These are phyloP conservation scores for Apostasia ramifera DNA, from an alignment of 106 monocot species.

Conservation along the genomic window DNA sequence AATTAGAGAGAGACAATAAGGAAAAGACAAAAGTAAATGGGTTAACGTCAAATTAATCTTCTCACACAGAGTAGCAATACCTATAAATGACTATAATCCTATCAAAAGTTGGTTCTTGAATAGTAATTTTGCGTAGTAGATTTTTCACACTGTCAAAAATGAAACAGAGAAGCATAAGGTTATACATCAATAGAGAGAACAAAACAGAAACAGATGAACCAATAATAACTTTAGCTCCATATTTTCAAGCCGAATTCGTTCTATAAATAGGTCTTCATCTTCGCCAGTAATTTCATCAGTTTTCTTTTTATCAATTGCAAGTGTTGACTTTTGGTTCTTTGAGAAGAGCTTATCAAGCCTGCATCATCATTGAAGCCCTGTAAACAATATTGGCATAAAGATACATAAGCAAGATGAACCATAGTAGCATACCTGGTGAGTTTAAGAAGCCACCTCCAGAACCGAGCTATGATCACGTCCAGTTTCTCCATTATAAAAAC, in stretches of 20 bases:
- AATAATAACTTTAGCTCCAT: slow-evolving; percentile 63
- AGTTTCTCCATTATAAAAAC: slow-evolving; percentile 22
- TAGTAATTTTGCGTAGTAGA: slow-evolving; percentile 58
- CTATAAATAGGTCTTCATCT: slow-evolving; percentile 59
- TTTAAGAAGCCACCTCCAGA: slow-evolving; percentile 18
- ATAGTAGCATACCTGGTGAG: slow-evolving; percentile 5
- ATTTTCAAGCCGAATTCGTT: slow-evolving; percentile 79
- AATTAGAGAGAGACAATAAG: slow-evolving; percentile 1
- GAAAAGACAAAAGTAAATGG: not conserved
- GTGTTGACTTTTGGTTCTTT: slow-evolving; percentile 27
- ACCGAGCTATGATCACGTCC: slow-evolving; percentile 21
- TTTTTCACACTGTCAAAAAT: slow-evolving; percentile 48
- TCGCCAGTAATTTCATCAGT: slow-evolving; percentile 51
- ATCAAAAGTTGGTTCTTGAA: slow-evolving; percentile 97
- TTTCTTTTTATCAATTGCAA: slow-evolving; percentile 57
- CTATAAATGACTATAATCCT: slow-evolving; percentile 94
- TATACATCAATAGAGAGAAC: not conserved
- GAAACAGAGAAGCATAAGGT: not conserved
- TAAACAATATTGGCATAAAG: not conserved
- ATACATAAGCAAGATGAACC: not conserved
- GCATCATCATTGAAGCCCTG: slow-evolving; percentile 6
- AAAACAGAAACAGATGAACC: not conserved
- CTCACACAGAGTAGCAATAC: slow-evolving; percentile 15
- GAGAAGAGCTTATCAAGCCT: slow-evolving; percentile 50
- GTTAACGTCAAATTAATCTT: not conserved